Conservation (phyloP, 106 monocot genomes). For the Acorus gramineus region DNA sequence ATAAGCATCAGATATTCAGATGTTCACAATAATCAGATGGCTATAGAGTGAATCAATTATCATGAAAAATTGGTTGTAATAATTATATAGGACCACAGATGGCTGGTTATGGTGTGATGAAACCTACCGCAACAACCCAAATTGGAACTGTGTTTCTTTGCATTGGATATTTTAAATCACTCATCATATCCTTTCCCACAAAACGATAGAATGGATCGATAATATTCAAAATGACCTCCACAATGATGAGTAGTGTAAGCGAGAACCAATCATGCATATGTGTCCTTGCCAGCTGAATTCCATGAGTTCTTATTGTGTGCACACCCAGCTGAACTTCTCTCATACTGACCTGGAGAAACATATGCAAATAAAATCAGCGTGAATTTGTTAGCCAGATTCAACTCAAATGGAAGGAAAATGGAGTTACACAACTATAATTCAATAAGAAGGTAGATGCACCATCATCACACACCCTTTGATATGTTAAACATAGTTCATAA, state of each 20-base stretch:
- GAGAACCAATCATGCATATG: slow-evolving; percentile 21
- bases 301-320: slow-evolving; percentile 4
- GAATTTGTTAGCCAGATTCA: no score
- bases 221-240: slow-evolving; percentile 14
- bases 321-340: slow-evolving; percentile 12
- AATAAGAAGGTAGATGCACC: no score
- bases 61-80: no score
- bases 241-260: slow-evolving; percentile 4
- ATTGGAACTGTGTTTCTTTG: slow-evolving; percentile 14
- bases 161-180: slow-evolving; percentile 17
- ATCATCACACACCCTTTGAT: no score
- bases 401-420: no score
- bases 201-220: slow-evolving; percentile 17
- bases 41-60: no score
- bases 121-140: slow-evolving; percentile 17
- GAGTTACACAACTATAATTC: no score
- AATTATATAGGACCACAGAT: no score
- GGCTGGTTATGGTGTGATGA: neutral
- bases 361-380: no score
- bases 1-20: no score
- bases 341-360: slow-evolving; percentile 6
- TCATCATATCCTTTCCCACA: slow-evolving; percentile 21
- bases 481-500: no score
- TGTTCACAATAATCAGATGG: no score
- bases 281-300: slow-evolving; percentile 3